phyloP scores from a whole-genome alignment of 2,329 filamentous ascomycete species.

The Diaporthe helianthi region DNA sequence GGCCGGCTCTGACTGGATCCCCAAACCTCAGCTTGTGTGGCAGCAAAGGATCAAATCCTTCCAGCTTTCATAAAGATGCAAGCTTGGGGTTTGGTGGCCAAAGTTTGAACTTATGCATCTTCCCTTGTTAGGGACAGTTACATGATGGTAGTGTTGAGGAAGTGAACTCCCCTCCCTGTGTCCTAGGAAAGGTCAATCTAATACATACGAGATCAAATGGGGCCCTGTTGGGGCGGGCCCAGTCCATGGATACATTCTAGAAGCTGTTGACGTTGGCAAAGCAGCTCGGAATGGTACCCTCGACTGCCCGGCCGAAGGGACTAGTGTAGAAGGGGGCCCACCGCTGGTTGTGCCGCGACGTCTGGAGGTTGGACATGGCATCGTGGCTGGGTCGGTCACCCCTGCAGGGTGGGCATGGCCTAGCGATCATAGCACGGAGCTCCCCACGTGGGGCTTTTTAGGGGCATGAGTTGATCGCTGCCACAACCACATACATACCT shows the following conservation, averaged over 20 bases:
- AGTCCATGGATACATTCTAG: slow-evolving; percentile 23
- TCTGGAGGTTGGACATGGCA: slow-evolving; percentile 17
- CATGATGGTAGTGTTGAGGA: not conserved
- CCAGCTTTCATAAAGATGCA: no score
- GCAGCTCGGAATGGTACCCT: not conserved
- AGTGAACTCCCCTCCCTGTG: not conserved
- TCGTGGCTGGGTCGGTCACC: slow-evolving; percentile 11
- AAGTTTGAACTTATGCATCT: not conserved
- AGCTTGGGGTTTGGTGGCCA: no score
- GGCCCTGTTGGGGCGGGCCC: slow-evolving; percentile 4
- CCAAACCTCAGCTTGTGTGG: not conserved
- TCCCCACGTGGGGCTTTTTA: slow-evolving; percentile 25
- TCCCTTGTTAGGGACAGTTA: not conserved
- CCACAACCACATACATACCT: not conserved
- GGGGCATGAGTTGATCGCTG: slow-evolving; percentile 23
- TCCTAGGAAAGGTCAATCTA: slow-evolving; percentile 1
- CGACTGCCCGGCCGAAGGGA: slow-evolving; percentile 1
- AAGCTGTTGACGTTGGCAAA: slow-evolving; percentile 22
- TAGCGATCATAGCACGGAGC: not conserved
- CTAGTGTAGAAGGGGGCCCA: slow-evolving; percentile 4
- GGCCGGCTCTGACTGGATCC: not conserved
- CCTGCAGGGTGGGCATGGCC: slow-evolving; percentile 13
- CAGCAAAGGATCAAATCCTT: not conserved
- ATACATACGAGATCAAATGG: slow-evolving; percentile 19
- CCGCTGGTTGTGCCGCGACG: slow-evolving; percentile 8